Percentiles rank a stretch among this genome's conserved stretches.
Evolutionary conservation across 2,329 filamentous ascomycete genomes (phyloP).

Genomic region (Akanthomyces lecanii): DNA sequence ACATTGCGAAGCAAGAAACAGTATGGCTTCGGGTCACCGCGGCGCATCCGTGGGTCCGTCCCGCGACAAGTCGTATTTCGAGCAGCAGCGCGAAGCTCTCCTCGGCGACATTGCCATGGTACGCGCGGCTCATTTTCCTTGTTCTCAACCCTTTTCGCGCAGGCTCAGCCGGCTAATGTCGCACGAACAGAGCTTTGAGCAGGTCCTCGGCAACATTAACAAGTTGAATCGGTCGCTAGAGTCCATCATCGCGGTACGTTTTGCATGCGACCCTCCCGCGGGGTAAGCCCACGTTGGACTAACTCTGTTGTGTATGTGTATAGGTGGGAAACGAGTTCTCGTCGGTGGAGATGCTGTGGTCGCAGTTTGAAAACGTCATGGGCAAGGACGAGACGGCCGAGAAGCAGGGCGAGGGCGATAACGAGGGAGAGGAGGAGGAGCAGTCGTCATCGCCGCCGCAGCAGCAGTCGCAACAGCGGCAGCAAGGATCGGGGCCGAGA

Average conservation of each 20-base stretch:
- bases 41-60: slow-evolving; percentile 26
- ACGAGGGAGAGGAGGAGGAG: slow-evolving; percentile 20
- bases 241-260: slow-evolving; percentile 73
- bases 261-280: too few species aligned
- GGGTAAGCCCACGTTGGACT: neutral
- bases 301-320: neutral
- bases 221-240: slow-evolving; percentile 89
- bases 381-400: slow-evolving; percentile 53
- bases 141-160: neutral
- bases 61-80: slow-evolving; percentile 60
- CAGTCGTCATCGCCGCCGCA: neutral
- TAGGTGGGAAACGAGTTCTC: slow-evolving; percentile 93
- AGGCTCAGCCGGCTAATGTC: neutral
- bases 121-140: neutral
- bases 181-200: slow-evolving; percentile 64
- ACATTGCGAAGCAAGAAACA: neutral
- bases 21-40: slow-evolving; percentile 32
- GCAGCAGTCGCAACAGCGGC: slow-evolving; percentile 13
- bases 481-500: slow-evolving; percentile 10
- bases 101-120: slow-evolving; percentile 71
- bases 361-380: slow-evolving; percentile 96
- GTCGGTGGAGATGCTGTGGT: slow-evolving; percentile 96
- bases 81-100: slow-evolving; percentile 68
- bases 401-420: slow-evolving; percentile 22
- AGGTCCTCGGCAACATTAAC: slow-evolving; percentile 93